Evolutionary conservation across 352 stramenopile species (phyloP).

Genomic region (Phytopythium kandeliae): DNA sequence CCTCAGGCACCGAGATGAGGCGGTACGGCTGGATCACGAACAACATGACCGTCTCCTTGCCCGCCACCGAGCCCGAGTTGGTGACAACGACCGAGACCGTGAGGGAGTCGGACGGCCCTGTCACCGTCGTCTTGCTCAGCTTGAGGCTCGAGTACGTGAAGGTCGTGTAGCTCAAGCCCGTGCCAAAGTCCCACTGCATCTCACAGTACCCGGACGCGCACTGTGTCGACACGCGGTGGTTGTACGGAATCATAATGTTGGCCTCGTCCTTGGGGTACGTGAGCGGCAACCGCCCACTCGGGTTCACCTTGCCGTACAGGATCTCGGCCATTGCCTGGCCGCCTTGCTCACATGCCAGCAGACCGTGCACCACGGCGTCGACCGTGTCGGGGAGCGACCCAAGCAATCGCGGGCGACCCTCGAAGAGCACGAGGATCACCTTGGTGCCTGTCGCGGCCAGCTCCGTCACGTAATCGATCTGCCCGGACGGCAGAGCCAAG

Average conservation of each 20-base stretch:
- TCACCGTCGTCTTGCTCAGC: slow-evolving; percentile 26
- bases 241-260: slow-evolving; percentile 64
- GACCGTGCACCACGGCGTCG: slow-evolving; percentile 71
- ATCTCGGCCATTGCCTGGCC: slow-evolving; percentile 83
- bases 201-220: slow-evolving; percentile 35
- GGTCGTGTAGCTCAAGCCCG: slow-evolving; percentile 66
- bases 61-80: slow-evolving; percentile 42
- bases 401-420: slow-evolving; percentile 77
- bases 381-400: slow-evolving; percentile 43
- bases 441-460: slow-evolving; percentile 69
- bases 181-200: slow-evolving; percentile 62
- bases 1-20: slow-evolving; percentile 54
- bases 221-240: slow-evolving; percentile 32
- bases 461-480: slow-evolving; percentile 76
- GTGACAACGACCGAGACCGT: slow-evolving; percentile 53
- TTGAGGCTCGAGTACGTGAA: slow-evolving; percentile 49
- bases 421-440: slow-evolving; percentile 71
- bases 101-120: slow-evolving; percentile 16
- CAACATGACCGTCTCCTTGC: slow-evolving; percentile 77
- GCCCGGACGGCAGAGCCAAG: slow-evolving; percentile 54
- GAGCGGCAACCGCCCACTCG: slow-evolving; percentile 69
- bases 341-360: slow-evolving; percentile 75
- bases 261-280: slow-evolving; percentile 66
- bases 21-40: slow-evolving; percentile 70
- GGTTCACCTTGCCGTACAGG: slow-evolving; percentile 68